Evolutionary conservation across 1,139 yeast species (phyloP).

Genomic region (Taphrina flavorubra): DNA sequence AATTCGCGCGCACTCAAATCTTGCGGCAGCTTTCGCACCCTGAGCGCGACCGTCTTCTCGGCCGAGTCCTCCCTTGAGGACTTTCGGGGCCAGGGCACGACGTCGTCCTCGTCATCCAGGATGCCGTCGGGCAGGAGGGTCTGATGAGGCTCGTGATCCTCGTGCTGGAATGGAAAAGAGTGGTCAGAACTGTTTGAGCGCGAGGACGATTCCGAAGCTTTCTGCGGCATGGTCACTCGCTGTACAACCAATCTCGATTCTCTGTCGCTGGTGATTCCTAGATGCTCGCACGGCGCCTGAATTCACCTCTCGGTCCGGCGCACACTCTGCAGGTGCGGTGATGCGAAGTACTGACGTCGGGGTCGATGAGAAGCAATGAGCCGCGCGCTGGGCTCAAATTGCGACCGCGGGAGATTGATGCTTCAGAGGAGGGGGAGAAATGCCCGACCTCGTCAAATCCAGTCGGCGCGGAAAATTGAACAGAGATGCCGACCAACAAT

Average conservation of each 20-base stretch:
- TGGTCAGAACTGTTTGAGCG: slow-evolving; percentile 32
- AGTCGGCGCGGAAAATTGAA: neutral
- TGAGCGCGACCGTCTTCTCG: slow-evolving; percentile 8
- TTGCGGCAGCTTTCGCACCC: slow-evolving; percentile 23
- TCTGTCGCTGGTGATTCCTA: neutral
- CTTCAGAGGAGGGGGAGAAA: neutral
- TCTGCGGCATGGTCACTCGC: slow-evolving; percentile 25
- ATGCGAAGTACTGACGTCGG: no score
- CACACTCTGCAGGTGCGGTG: no score
- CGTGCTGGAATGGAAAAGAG: slow-evolving; percentile 33
- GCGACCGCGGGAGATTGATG: neutral
- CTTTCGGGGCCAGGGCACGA: slow-evolving; percentile 38
- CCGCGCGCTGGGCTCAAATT: neutral
- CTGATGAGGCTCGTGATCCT: slow-evolving; percentile 48
- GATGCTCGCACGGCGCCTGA: neutral
- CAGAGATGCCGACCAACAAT: neutral
- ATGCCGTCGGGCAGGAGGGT: slow-evolving; percentile 49
- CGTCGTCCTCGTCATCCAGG: slow-evolving; percentile 38
- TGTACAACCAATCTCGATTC: neutral
- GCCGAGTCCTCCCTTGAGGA: slow-evolving; percentile 14
- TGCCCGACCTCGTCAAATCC: neutral
- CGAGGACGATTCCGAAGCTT: slow-evolving; percentile 20
- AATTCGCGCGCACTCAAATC: slow-evolving; percentile 40
- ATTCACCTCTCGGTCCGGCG: neutral
- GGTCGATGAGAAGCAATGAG: no score